phyloP scores from a whole-genome alignment of 2,329 filamentous ascomycete species.

The Juglanconis oblonga region DNA sequence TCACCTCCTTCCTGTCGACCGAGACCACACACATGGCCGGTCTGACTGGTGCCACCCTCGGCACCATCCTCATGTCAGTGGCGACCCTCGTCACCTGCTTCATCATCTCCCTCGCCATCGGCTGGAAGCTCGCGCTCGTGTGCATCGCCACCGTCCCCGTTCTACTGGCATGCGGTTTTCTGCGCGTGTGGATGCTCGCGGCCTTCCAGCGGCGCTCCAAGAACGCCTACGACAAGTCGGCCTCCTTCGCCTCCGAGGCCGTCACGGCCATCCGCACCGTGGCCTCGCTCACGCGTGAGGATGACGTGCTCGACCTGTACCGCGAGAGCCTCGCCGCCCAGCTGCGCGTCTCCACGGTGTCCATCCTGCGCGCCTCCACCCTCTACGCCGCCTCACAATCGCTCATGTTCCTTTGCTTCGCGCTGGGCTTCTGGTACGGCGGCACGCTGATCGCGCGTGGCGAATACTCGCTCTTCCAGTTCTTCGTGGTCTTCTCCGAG shows the following conservation, averaged over 20 bases:
- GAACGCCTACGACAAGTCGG: constrained; percentile 74
- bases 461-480: constrained; percentile 79
- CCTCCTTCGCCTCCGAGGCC: constrained; percentile 87
- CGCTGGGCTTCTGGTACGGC: constrained; percentile 91
- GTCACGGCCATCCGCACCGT: constrained; percentile 93
- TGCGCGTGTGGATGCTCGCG: constrained; percentile 62
- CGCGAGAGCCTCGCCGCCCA: constrained; percentile 64
- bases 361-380: constrained; percentile 70
- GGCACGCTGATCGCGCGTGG: constrained; percentile 67
- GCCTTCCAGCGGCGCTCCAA: constrained; percentile 78
- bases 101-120: constrained; percentile 39
- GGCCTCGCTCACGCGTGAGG: constrained; percentile 82
- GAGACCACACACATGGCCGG: constrained; percentile 88
- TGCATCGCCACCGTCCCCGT: constrained; percentile 38
- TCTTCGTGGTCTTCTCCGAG: constrained; percentile 86
- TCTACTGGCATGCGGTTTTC: constrained; percentile 37
- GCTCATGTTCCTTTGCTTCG: constrained; percentile 77
- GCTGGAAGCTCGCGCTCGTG: constrained; percentile 43
- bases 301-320: constrained; percentile 74
- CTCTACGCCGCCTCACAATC: constrained; percentile 86
- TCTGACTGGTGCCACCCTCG: constrained; percentile 81
- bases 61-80: constrained; percentile 75
- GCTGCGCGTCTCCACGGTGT: constrained; percentile 64
- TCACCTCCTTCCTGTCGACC: constrained; percentile 85
- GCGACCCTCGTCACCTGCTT: constrained; percentile 79